These are phyloP conservation scores for Alternaria incomplexa DNA, from an alignment of 2,329 filamentous ascomycete genomes.

Conservation along the genomic window DNA sequence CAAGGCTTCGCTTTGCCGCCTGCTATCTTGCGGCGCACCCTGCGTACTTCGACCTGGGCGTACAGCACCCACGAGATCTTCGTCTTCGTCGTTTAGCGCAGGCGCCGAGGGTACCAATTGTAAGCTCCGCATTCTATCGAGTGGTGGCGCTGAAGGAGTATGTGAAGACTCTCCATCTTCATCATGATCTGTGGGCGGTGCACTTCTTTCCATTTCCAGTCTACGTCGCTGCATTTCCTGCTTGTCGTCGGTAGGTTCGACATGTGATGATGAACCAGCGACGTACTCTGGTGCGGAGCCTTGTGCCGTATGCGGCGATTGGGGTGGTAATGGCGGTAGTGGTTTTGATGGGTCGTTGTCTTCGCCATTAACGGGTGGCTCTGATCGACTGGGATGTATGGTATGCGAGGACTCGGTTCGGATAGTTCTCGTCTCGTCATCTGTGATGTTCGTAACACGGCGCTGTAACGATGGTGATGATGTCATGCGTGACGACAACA, in stretches of 20 bases:
- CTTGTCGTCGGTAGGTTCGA: slow-evolving; percentile 71
- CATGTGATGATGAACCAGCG: slow-evolving; percentile 37
- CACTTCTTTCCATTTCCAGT: slow-evolving; percentile 51
- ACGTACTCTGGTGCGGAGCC: slow-evolving; percentile 34
- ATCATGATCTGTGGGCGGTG: slow-evolving; percentile 41
- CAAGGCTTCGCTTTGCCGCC: slow-evolving; percentile 33
- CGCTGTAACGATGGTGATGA: slow-evolving; percentile 20
- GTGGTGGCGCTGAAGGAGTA: slow-evolving; percentile 27
- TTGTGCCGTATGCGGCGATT: slow-evolving; percentile 16
- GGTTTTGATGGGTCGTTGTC: slow-evolving; percentile 18
- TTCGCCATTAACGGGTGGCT: slow-evolving; percentile 13
- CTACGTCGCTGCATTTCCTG: slow-evolving; percentile 69
- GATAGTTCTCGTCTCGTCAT: slow-evolving; percentile 21
- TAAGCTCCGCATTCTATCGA: slow-evolving; percentile 10
- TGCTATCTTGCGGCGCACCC: slow-evolving; percentile 4
- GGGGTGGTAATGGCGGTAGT: slow-evolving; percentile 30
- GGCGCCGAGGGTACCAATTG: slow-evolving; percentile 38
- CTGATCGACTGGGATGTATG: slow-evolving; percentile 20
- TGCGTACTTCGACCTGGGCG: slow-evolving; percentile 22
- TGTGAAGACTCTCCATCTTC: slow-evolving; percentile 27
- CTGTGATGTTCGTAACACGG: slow-evolving; percentile 10
- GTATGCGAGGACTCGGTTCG: slow-evolving; percentile 33
- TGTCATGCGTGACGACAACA: slow-evolving; percentile 11
- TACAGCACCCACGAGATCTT: slow-evolving; percentile 38
- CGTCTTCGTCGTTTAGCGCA: slow-evolving; percentile 42